phyloP scores from a whole-genome alignment of 192 early-diverging fungal genomes.

The Coemansia sp. region DNA sequence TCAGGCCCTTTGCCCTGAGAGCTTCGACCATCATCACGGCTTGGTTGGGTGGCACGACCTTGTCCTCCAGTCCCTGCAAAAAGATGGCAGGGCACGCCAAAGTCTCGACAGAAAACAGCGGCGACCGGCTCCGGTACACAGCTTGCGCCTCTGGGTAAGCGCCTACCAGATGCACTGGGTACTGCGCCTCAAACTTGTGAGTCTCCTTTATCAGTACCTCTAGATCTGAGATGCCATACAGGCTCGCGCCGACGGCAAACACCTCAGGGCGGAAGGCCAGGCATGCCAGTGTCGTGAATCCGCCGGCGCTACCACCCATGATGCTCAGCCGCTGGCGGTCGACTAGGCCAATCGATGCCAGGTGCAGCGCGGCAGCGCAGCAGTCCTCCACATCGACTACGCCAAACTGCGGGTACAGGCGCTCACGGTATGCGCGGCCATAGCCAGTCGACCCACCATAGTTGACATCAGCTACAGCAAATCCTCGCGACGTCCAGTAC shows the following conservation, averaged over 20 bases:
- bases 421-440: constrained; percentile 70
- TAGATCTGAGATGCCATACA: constrained; percentile 73
- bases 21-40: constrained; percentile 69
- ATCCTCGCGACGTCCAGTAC: constrained; percentile 77
- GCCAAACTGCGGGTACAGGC: constrained; percentile 69
- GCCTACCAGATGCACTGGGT: constrained; percentile 61
- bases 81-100: constrained; percentile 65
- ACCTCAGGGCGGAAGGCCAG: constrained; percentile 67
- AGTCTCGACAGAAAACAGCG: constrained; percentile 58
- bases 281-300: constrained; percentile 63
- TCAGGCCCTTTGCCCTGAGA: constrained; percentile 58
- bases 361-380: constrained; percentile 63
- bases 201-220: constrained; percentile 64
- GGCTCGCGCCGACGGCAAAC: constrained; percentile 67
- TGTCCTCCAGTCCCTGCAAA: constrained; percentile 72
- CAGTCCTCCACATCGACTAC: constrained; percentile 76
- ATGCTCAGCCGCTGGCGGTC: constrained; percentile 63
- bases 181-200: constrained; percentile 78
- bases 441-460: constrained; percentile 77
- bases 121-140: constrained; percentile 64
- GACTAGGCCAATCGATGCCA: constrained; percentile 56
- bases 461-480: constrained; percentile 70
- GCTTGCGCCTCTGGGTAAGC: constrained; percentile 55
- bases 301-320: constrained; percentile 68
- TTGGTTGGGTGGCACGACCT: constrained; percentile 75